Conservation (phyloP, 371 early-diverging fungal genomes). For the Apophysomyces ossiformis region DNA sequence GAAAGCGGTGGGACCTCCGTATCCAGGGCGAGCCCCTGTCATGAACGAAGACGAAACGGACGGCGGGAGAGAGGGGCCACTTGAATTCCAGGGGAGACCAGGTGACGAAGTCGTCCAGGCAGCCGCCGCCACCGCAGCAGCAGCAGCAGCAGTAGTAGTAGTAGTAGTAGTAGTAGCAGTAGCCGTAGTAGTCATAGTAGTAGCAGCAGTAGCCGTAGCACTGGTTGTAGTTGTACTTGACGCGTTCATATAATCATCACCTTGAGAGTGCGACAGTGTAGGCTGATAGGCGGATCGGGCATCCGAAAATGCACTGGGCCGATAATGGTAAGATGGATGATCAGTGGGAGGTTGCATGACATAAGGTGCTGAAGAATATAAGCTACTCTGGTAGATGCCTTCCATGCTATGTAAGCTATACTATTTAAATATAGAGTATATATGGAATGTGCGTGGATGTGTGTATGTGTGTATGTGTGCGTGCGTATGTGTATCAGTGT, state of each 20-base stretch:
- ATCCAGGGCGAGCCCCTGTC: constrained; percentile 22
- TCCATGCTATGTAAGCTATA: constrained; percentile 28
- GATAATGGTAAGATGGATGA: constrained; percentile 28
- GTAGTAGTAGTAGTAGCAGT: constrained; percentile 27
- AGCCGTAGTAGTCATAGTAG: too few species aligned
- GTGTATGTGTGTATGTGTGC: not conserved
- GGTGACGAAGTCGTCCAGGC: constrained; percentile 23
- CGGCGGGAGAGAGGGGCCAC: constrained; percentile 24
- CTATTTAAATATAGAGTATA: constrained; percentile 1
- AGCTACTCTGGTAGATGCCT: constrained; percentile 40
- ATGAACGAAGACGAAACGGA: constrained; percentile 22
- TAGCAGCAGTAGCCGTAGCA: constrained; percentile 20
- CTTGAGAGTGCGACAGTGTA: constrained; percentile 13
- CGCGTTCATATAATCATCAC: constrained; percentile 2
- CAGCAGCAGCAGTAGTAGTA: constrained; percentile 23
- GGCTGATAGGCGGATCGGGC: constrained; percentile 25
- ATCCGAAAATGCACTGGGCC: constrained; percentile 40
- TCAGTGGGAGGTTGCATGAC: constrained; percentile 30
- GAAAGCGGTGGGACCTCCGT: constrained; percentile 20
- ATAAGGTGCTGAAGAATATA: constrained; percentile 41
- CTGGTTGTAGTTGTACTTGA: constrained; percentile 34
- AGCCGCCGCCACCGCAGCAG: constrained; percentile 3
- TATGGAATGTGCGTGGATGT: too few species aligned
- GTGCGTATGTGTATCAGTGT: constrained; percentile 9
- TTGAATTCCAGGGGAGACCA: constrained; percentile 14